Conservation (phyloP, 805 yeast species). For the Saturnispora kantuleensis region DNA sequence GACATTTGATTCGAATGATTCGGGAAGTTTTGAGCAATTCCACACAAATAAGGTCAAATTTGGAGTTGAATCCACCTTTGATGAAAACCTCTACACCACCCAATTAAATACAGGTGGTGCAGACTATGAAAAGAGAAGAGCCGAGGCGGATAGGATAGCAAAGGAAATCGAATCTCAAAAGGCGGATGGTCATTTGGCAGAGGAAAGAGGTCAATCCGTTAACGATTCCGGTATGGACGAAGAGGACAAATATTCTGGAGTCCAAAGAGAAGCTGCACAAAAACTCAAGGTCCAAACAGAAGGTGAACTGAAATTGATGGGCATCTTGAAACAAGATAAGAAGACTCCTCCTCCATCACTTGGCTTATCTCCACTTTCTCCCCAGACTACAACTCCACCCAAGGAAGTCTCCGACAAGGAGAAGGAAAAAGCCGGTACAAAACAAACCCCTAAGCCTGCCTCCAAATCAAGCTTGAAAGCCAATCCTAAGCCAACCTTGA, state of each 20-base stretch:
- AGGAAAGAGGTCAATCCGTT: slow-evolving; percentile 71
- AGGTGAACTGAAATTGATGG: slow-evolving; percentile 15
- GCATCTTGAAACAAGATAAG: slow-evolving; percentile 14
- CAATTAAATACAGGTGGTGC: slow-evolving; percentile 60
- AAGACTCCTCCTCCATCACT: background rate
- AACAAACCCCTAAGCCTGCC: too few relatives aligned
- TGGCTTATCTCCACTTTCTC: too few relatives aligned
- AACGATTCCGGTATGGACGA: slow-evolving; percentile 89
- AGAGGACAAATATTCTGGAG: slow-evolving; percentile 95
- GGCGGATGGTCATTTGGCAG: slow-evolving; percentile 71
- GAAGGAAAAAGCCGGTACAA: too few relatives aligned
- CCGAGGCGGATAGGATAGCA: slow-evolving; percentile 71
- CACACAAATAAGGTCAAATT: slow-evolving; percentile 82
- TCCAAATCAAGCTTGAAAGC: too few relatives aligned
- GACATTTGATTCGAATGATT: background rate
- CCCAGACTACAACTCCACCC: background rate
- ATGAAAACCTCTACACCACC: slow-evolving; percentile 84
- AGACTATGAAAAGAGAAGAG: slow-evolving; percentile 53
- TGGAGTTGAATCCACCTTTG: slow-evolving; percentile 76
- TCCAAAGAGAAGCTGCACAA: slow-evolving; percentile 39
- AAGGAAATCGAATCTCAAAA: slow-evolving; percentile 68
- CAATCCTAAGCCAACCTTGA: background rate
- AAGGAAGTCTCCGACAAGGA: background rate
- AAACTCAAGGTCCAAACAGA: too few relatives aligned
- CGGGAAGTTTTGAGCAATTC: slow-evolving; percentile 78